Percentiles rank a stretch among this genome's conserved stretches.
Evolutionary conservation across 352 stramenopile species (phyloP).

Genomic region (Blastocystis sp.): DNA sequence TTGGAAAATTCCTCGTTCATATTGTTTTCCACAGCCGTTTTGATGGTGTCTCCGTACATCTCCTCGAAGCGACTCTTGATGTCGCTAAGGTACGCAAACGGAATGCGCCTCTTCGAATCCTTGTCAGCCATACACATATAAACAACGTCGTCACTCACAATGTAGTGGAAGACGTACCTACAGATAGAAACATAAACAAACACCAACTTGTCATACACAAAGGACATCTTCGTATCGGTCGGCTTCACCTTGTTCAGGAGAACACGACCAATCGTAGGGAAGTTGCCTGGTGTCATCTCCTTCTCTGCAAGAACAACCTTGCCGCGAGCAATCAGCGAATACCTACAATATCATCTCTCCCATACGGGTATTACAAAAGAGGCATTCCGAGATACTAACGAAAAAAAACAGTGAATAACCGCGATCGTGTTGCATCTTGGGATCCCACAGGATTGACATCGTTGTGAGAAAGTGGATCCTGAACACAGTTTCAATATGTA

Average conservation of each 20-base stretch:
- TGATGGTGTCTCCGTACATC: constrained; percentile 55
- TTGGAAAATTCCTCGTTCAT: constrained; percentile 58
- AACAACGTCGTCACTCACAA: constrained; percentile 48
- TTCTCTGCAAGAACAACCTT: constrained; percentile 57
- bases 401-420: not conserved
- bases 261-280: constrained; percentile 52
- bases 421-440: not conserved
- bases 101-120: constrained; percentile 54
- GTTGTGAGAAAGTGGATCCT: no score
- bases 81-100: constrained; percentile 56
- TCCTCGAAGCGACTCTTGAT: constrained; percentile 55
- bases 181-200: not conserved
- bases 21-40: constrained; percentile 48
- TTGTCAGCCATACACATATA: constrained; percentile 58
- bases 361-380: not conserved
- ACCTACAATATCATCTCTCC: not conserved
- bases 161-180: constrained; percentile 57
- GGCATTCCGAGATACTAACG: constrained; percentile 31
- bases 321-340: constrained; percentile 58
- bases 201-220: constrained; percentile 53
- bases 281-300: constrained; percentile 48
- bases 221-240: constrained; percentile 58
- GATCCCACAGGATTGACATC: constrained; percentile 13
- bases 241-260: constrained; percentile 54
- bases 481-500: no score